Evolutionary conservation across 2,329 filamentous ascomycete species (phyloP), one percentile per base, ranked within the genome.

Genomic region (Fusarium anthophilum): DNA sequence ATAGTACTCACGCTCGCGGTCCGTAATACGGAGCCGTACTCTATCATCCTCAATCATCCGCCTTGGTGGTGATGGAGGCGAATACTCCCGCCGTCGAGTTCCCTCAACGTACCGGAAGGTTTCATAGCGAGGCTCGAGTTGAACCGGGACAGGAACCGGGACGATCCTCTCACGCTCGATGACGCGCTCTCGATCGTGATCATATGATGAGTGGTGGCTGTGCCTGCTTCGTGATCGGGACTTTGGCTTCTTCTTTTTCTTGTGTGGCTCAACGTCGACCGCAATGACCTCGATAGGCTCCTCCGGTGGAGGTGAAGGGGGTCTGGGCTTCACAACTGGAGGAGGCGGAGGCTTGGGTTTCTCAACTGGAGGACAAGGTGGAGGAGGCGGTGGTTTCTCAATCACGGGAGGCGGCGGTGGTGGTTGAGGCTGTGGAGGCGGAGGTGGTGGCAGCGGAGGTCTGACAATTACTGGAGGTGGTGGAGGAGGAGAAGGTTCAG

Each of bases 71-170:
- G 78, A 80, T 69, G 83, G 74, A 51, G 80, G 73, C 48, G 80
- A 76, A 28, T 77, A 74, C 15, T 75, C 44, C 48, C 70, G 73
- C 28, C 84, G 80, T 57, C 84, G 81, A 32, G 86, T 84, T 2
- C 85, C 86, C 66, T 89, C 86, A 55, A 89, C 83, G 73, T 89
- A 89, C 12, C 88, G 86, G 75, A 83, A 89, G 37, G 86, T 86
- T 43, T 88, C 87, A 70, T 85, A 85, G 68, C 79, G 76, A 41
- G 82, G 82, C 74, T 82, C 83, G 28, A 79, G 79, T 56, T 80
- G 81, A 24, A 84, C 82, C 2, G 82, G 83, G 11, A 85, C 82
- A 24, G 83, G 85, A 13, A 85, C 78, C 41, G 85, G 86, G 22
- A 88, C 81, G 54, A 86, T 74, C 58, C 83, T 82, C 77, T 90